Percentiles rank a stretch among this genome's conserved stretches.
Evolutionary conservation across 2,329 filamentous ascomycete genomes (phyloP).

Genomic region (Epichloe sp.): DNA sequence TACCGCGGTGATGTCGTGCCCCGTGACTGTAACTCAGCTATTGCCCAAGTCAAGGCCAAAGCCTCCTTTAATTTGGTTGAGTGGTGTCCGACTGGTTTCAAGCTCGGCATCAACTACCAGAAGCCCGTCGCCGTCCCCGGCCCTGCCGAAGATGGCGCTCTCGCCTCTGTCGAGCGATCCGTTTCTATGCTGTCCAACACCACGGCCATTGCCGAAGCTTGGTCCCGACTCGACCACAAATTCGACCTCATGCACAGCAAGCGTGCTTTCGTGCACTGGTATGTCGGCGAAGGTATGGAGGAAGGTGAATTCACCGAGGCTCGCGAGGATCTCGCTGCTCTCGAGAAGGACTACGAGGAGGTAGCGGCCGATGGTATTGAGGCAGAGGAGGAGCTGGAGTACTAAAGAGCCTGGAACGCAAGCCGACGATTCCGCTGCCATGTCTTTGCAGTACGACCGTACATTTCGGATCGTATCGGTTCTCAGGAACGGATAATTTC

Average conservation of each 20-base stretch:
- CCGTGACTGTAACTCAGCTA: constrained; percentile 54
- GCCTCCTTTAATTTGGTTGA: constrained; percentile 60
- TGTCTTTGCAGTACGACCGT: background rate
- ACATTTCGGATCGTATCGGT: too few relatives aligned
- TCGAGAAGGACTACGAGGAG: constrained; percentile 82
- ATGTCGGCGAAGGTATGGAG: constrained; percentile 84
- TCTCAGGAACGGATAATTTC: too few relatives aligned
- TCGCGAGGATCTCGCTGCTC: constrained; percentile 70
- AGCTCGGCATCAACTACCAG: constrained; percentile 65
- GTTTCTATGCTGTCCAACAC: constrained; percentile 66
- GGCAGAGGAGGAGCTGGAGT: constrained; percentile 57
- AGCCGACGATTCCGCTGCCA: background rate
- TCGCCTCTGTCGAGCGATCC: constrained; percentile 48
- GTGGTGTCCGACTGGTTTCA: constrained; percentile 66
- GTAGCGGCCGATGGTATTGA: constrained; percentile 61
- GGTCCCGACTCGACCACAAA: constrained; percentile 60
- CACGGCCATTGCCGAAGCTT: constrained; percentile 60
- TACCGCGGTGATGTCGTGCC: constrained; percentile 62
- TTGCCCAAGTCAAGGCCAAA: constrained; percentile 57
- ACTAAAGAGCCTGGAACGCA: constrained; percentile 38
- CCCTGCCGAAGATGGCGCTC: constrained; percentile 40
- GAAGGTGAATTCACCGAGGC: constrained; percentile 83
- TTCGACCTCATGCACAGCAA: constrained; percentile 71
- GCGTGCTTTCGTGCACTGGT: constrained; percentile 66
- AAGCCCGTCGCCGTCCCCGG: constrained; percentile 47